These are phyloP conservation scores for Plectosphaerella plurivora DNA, from an alignment of 2,329 filamentous ascomycete species.

Conservation along the genomic window DNA sequence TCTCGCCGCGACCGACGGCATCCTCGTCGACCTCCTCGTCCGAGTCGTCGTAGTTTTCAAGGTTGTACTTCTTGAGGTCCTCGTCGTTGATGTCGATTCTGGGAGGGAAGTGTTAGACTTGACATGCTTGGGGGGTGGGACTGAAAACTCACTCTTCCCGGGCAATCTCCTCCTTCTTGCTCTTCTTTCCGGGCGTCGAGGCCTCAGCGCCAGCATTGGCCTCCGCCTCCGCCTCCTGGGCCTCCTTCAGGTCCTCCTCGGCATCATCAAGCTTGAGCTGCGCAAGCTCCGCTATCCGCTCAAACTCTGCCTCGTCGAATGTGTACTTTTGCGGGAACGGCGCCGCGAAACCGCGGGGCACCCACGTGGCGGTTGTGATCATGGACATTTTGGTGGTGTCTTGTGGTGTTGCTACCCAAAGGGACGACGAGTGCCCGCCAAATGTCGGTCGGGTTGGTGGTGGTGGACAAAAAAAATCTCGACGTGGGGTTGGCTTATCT, in stretches of 20 bases:
- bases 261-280: conserved; percentile 87
- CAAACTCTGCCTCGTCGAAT: conserved; percentile 71
- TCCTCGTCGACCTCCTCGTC: conserved; percentile 50
- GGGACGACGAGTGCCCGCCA: not conserved
- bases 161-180: conserved; percentile 24
- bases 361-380: conserved; percentile 74
- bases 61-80: conserved; percentile 91
- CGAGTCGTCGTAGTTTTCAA: conserved; percentile 93
- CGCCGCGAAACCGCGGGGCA: conserved; percentile 71
- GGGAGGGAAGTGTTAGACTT: conserved; percentile 4
- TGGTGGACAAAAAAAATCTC: conserved; percentile 9
- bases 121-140: not conserved
- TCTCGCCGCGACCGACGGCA: conserved; percentile 50
- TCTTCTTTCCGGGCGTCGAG: conserved; percentile 15
- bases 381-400: conserved; percentile 51
- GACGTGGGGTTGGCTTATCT: conserved; percentile 13
- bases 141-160: conserved; percentile 22
- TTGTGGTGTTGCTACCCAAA: not conserved
- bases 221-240: conserved; percentile 38
- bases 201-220: conserved; percentile 21
- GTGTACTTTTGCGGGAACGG: conserved; percentile 72
- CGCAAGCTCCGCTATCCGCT: conserved; percentile 69
- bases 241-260: conserved; percentile 76
- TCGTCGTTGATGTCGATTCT: conserved; percentile 67
- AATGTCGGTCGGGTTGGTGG: not conserved